phyloP scores from a whole-genome alignment of 768 basidiomycete genomes.

The Mycena latifolia region DNA sequence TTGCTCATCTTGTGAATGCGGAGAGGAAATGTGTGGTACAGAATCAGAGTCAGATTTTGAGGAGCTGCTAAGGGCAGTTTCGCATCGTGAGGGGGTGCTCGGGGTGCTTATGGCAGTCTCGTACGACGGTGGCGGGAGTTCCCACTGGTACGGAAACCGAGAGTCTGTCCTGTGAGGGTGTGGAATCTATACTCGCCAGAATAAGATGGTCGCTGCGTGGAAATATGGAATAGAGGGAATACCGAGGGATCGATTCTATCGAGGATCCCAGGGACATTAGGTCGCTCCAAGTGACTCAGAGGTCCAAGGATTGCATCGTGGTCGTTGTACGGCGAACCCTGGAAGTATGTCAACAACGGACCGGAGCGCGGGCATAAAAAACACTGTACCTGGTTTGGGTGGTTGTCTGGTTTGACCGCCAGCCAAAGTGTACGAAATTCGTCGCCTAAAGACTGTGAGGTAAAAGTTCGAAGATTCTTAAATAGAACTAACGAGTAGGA shows the following conservation, averaged over 20 bases:
- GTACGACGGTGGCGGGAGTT: conserved; percentile 32
- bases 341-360: neutral
- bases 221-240: neutral
- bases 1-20: neutral
- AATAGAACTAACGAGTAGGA: conserved; percentile 13
- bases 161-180: conserved; percentile 1
- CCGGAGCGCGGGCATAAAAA: too few species aligned
- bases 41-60: neutral
- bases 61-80: too few species aligned
- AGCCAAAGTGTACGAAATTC: conserved; percentile 26
- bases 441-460: conserved; percentile 1
- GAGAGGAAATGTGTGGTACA: neutral
- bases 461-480: neutral
- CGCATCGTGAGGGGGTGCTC: too few species aligned
- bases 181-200: neutral
- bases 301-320: conserved; percentile 29
- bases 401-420: conserved; percentile 16
- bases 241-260: conserved; percentile 24
- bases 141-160: conserved; percentile 28
- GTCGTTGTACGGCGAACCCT: conserved; percentile 27
- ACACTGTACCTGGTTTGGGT: conserved; percentile 17
- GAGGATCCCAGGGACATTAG: neutral
- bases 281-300: neutral
- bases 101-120: conserved; percentile 23
- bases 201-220: too few species aligned